A percentile compares a stretch with the other conserved stretches of the same genome.
Conservation (phyloP, 2,329 filamentous ascomycete genomes). For the Cryphonectria japonica region DNA sequence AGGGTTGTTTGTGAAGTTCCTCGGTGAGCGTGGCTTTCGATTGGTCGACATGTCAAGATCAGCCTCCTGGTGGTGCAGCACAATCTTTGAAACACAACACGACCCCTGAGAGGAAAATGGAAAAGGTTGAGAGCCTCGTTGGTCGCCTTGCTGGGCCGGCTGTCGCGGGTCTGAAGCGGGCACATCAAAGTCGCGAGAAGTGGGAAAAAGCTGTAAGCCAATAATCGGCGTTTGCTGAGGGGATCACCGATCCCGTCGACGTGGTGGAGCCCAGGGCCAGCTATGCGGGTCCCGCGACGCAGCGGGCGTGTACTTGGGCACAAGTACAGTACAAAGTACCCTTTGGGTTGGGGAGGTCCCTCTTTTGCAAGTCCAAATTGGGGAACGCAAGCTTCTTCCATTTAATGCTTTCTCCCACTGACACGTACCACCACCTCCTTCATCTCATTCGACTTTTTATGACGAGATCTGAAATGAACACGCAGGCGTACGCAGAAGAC, state of each 20-base stretch:
- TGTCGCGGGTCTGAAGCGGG: conserved; percentile 10
- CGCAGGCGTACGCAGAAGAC: neutral
- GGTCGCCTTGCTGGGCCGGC: conserved; percentile 10
- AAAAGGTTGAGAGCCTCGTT: conserved; percentile 1
- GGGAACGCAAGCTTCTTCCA: neutral
- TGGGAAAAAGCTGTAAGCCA: conserved; percentile 21
- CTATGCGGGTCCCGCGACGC: conserved; percentile 5
- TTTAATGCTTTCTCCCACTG: neutral
- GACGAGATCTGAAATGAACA: neutral
- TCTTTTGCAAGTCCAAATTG: too few relatives aligned
- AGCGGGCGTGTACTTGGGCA: neutral
- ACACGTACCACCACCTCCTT: neutral
- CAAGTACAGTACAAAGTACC: conserved; percentile 2
- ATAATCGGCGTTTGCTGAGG: conserved; percentile 18
- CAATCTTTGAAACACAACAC: neutral
- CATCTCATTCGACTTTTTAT: neutral
- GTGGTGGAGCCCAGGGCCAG: conserved; percentile 3
- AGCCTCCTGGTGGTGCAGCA: neutral
- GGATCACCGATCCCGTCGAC: conserved; percentile 19
- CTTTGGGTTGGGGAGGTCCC: neutral
- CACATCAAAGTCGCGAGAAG: neutral
- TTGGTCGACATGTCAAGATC: neutral
- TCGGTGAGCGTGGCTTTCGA: neutral
- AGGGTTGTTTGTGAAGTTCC: too few relatives aligned
- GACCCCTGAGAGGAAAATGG: too few relatives aligned